Conservation (phyloP, 1,284 basidiomycete genomes). For the Termitomyces sp. region DNA sequence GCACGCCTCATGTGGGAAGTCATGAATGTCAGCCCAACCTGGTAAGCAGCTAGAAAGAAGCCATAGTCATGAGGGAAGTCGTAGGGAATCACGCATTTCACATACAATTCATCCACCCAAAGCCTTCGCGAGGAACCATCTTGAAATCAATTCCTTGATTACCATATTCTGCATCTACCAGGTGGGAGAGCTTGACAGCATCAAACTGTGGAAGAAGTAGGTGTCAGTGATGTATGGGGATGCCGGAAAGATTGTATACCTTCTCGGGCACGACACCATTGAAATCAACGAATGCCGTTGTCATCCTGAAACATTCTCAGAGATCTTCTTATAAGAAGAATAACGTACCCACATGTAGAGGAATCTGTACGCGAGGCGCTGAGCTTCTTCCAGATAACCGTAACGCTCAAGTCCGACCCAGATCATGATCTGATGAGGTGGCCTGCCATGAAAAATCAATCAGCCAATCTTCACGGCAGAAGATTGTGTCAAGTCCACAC, state of each 20-base stretch:
- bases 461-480: slow-evolving; percentile 1
- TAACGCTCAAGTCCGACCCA: slow-evolving; percentile 98
- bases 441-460: slow-evolving; percentile 46
- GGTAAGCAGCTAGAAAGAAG: slow-evolving; percentile 72
- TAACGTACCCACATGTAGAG: slow-evolving; percentile 77
- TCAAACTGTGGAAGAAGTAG: slow-evolving; percentile 61
- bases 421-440: slow-evolving; percentile 94
- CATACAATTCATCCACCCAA: slow-evolving; percentile 94
- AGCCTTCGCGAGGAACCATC: slow-evolving; percentile 93
- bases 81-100: slow-evolving; percentile 9
- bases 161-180: slow-evolving; percentile 97
- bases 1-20: slow-evolving; percentile 93
- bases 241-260: slow-evolving; percentile 33
- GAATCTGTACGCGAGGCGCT: slow-evolving; percentile 92
- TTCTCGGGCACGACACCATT: slow-evolving; percentile 98
- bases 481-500: slow-evolving; percentile 22
- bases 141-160: slow-evolving; percentile 98
- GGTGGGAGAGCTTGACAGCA: slow-evolving; percentile 89
- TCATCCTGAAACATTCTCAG: slow-evolving; percentile 59
- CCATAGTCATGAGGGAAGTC: background rate
- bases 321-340: background rate
- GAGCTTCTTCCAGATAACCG: slow-evolving; percentile 91
- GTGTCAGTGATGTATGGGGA: background rate
- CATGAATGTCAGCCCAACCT: slow-evolving; percentile 92
- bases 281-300: slow-evolving; percentile 89